A percentile compares a stretch with the other conserved stretches of the same genome.
Evolutionary conservation across 2,329 filamentous ascomycete genomes (phyloP).

Genomic region (Leptoxyphium fumago): DNA sequence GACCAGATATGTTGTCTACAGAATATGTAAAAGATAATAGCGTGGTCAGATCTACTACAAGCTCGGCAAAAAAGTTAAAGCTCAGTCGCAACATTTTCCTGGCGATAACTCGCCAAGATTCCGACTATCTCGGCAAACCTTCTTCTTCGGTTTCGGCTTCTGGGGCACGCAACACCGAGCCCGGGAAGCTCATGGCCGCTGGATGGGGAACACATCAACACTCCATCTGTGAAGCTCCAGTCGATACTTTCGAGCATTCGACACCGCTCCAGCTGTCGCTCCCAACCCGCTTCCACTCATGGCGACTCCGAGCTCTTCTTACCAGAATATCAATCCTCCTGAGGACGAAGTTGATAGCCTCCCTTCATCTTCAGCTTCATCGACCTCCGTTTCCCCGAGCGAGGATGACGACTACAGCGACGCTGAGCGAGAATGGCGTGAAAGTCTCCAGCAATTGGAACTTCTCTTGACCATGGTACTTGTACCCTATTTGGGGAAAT

Average conservation of each 20-base stretch:
- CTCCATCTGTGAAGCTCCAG: background rate
- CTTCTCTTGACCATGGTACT: slow-evolving; percentile 86
- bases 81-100: background rate
- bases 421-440: slow-evolving; percentile 88
- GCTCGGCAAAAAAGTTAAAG: background rate
- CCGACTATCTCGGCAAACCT: background rate
- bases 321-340: slow-evolving; percentile 33
- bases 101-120: background rate
- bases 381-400: slow-evolving; percentile 33
- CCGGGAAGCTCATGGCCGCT: too few relatives aligned
- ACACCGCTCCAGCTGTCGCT: background rate
- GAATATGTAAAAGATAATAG: too few relatives aligned
- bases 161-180: too few relatives aligned
- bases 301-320: slow-evolving; percentile 33
- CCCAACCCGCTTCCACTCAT: slow-evolving; percentile 7
- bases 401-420: slow-evolving; percentile 50
- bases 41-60: too few relatives aligned
- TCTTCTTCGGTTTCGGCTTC: background rate
- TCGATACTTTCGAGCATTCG: background rate
- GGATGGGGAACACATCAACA: too few relatives aligned
- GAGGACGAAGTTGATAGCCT: slow-evolving; percentile 35
- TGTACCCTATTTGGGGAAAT: slow-evolving; percentile 88
- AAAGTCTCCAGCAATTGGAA: slow-evolving; percentile 85
- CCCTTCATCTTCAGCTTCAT: slow-evolving; percentile 35
- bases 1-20: too few relatives aligned